These are phyloP conservation scores for Berberis vulgaris DNA, from an alignment of 164 flowering plant genomes.

Conservation along the genomic window DNA sequence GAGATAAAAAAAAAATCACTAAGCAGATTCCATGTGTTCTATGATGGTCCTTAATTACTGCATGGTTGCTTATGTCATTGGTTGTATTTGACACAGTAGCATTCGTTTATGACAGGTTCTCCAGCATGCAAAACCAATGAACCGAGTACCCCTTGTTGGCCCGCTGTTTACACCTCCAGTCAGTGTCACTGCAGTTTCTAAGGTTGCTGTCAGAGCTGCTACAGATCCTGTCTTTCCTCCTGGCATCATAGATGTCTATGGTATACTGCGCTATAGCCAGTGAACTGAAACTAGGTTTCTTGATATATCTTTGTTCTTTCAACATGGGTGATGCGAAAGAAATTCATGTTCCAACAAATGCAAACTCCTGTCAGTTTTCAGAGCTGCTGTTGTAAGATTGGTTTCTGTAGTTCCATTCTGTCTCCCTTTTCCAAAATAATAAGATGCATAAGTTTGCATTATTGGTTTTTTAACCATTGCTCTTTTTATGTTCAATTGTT, in stretches of 20 bases:
- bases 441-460: background rate
- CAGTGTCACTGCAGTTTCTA: slow-evolving; percentile 66
- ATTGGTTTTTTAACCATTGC: background rate
- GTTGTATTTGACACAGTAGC: background rate
- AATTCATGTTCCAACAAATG: too few species aligned
- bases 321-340: background rate
- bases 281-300: slow-evolving; percentile 20
- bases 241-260: slow-evolving; percentile 72
- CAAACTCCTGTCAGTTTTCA: too few species aligned
- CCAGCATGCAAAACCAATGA: slow-evolving; percentile 68
- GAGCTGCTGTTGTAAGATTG: background rate
- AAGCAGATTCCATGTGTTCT: too few species aligned
- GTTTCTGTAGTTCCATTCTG: background rate
- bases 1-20: too few species aligned
- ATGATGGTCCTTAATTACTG: background rate
- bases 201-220: slow-evolving; percentile 88
- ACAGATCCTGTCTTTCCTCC: slow-evolving; percentile 93
- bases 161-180: slow-evolving; percentile 82
- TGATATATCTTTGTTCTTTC: background rate
- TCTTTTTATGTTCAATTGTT: too few species aligned
- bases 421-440: background rate
- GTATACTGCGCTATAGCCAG: slow-evolving; percentile 67
- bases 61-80: background rate
- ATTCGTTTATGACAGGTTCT: slow-evolving; percentile 40
- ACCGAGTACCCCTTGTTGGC: slow-evolving; percentile 73